These are phyloP conservation scores for Saccharomyces hybrid DNA, from an alignment of 1,139 yeast genomes.

Conservation along the genomic window DNA sequence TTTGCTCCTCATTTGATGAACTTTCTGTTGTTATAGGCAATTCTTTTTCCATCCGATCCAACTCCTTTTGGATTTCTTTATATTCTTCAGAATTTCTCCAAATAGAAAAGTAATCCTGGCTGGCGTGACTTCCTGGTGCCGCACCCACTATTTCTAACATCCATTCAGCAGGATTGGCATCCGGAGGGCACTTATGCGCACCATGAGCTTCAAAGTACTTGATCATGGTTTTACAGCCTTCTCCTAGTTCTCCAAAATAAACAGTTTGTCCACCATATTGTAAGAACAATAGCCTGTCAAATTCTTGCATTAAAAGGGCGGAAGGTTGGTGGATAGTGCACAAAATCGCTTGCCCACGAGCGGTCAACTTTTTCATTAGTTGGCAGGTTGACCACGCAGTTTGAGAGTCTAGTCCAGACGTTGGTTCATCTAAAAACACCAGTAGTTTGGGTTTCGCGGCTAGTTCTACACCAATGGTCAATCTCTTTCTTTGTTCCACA, in stretches of 20 bases:
- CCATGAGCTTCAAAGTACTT: conserved; percentile 63
- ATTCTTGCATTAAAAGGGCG: conserved; percentile 62
- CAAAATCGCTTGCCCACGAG: conserved; percentile 45
- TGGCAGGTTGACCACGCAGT: conserved; percentile 47
- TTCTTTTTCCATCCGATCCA: conserved; percentile 40
- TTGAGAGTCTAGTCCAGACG: conserved; percentile 49
- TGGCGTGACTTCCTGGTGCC: conserved; percentile 64
- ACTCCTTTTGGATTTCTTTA: conserved; percentile 36
- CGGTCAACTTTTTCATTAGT: conserved; percentile 39
- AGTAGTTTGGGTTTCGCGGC: conserved; percentile 45
- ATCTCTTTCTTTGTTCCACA: conserved; percentile 54
- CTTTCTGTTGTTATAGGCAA: conserved; percentile 29
- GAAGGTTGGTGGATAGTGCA: conserved; percentile 63
- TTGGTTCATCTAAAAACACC: conserved; percentile 46
- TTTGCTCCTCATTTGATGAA: conserved; percentile 27
- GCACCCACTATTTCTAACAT: conserved; percentile 73
- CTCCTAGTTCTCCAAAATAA: conserved; percentile 71
- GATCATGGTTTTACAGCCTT: conserved; percentile 49
- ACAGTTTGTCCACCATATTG: conserved; percentile 70
- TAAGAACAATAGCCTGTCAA: conserved; percentile 63
- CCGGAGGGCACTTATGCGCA: conserved; percentile 52
- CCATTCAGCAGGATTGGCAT: conserved; percentile 75
- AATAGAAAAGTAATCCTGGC: conserved; percentile 52
- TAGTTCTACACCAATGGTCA: conserved; percentile 50
- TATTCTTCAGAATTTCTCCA: conserved; percentile 55